These are phyloP conservation scores for Podaxis sp. DNA, from an alignment of 768 basidiomycete genomes.

Conservation along the genomic window DNA sequence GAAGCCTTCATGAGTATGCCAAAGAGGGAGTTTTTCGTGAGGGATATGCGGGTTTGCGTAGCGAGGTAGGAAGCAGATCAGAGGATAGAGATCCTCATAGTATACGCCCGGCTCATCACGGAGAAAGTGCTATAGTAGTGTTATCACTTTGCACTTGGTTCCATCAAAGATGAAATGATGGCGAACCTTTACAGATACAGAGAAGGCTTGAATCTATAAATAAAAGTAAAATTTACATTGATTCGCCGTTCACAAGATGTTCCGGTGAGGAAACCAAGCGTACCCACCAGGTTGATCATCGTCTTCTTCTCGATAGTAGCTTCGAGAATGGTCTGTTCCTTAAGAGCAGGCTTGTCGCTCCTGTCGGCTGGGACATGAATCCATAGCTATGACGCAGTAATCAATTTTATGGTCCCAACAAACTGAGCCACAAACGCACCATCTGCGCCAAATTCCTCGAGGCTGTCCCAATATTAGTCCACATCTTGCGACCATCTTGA, in stretches of 20 bases:
- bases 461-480: slow-evolving; percentile 59
- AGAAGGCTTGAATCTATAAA: slow-evolving; percentile 61
- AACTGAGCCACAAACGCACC: slow-evolving; percentile 34
- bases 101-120: slow-evolving; percentile 70
- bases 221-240: not conserved
- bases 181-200: slow-evolving; percentile 63
- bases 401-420: not conserved
- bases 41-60: slow-evolving; percentile 38
- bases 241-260: not conserved
- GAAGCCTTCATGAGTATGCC: slow-evolving; percentile 39
- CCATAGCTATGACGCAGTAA: slow-evolving; percentile 42
- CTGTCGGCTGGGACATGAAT: slow-evolving; percentile 52
- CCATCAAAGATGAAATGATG: not conserved
- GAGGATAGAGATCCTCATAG: slow-evolving; percentile 72
- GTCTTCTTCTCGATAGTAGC: slow-evolving; percentile 71
- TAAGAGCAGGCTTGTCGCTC: slow-evolving; percentile 28
- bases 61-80: slow-evolving; percentile 67
- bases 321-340: slow-evolving; percentile 34
- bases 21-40: slow-evolving; percentile 55
- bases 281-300: slow-evolving; percentile 66
- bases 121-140: slow-evolving; percentile 50
- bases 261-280: not conserved
- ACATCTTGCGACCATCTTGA: slow-evolving; percentile 70
- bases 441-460: slow-evolving; percentile 60
- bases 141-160: not conserved